A percentile compares a stretch with the other conserved stretches of the same genome.
These are phyloP conservation scores for Thelonectria rubi DNA, from an alignment of 2,329 filamentous ascomycete species.

Conservation along the genomic window DNA sequence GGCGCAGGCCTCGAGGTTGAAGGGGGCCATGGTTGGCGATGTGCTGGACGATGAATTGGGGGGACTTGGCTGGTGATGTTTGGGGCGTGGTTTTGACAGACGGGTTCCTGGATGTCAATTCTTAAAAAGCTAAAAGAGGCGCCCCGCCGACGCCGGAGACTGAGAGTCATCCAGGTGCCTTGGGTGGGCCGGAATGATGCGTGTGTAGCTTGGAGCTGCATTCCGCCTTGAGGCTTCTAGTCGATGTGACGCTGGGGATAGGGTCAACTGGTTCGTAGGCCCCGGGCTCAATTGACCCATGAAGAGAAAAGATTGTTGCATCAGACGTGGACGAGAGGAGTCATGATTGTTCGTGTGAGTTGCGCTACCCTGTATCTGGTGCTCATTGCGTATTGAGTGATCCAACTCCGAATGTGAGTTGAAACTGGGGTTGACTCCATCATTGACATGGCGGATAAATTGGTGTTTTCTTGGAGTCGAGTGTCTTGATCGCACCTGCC, in stretches of 20 bases:
- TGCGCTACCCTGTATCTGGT: neutral
- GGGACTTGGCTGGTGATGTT: neutral
- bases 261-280: neutral
- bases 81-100: neutral
- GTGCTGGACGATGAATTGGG: neutral
- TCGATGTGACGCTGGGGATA: neutral
- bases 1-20: constrained; percentile 78
- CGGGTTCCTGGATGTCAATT: neutral
- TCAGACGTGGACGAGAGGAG: neutral
- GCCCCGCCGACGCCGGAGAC: constrained; percentile 40
- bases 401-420: neutral
- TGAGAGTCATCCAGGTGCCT: constrained; percentile 33
- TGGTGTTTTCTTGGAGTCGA: too few relatives aligned
- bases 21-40: constrained; percentile 62
- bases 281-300: neutral
- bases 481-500: too few relatives aligned
- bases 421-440: too few relatives aligned
- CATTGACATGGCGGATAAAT: too few relatives aligned
- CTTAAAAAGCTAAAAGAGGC: constrained; percentile 15
- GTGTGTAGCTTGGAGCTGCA: too few relatives aligned
- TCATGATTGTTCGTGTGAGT: neutral
- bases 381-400: neutral
- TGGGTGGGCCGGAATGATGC: constrained; percentile 30
- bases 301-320: neutral
- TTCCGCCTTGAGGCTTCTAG: constrained; percentile 1